Evolutionary conservation across 768 basidiomycete species (phyloP).

Genomic region (Naematelia aurantialba): DNA sequence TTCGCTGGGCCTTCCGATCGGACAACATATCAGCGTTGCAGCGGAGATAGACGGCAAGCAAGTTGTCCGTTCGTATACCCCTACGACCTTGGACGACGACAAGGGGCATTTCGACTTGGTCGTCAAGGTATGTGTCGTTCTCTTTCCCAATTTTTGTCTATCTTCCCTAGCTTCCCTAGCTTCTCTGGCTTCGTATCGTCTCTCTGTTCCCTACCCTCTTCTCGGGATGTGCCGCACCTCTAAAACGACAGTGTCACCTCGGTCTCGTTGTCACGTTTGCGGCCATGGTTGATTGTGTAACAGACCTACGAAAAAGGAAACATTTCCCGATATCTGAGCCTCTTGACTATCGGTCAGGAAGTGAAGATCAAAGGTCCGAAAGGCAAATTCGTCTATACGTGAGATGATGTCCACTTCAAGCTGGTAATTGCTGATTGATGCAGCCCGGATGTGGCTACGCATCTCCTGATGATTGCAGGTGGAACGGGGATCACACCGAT

Average conservation of each 20-base stretch:
- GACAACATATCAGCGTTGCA: conserved; percentile 89
- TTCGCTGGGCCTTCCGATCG: conserved; percentile 86
- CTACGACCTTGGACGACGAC: conserved; percentile 89
- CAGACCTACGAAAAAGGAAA: conserved; percentile 97
- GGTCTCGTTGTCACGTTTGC: too few relatives aligned
- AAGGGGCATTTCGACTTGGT: conserved; percentile 91
- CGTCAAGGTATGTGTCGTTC: conserved; percentile 85
- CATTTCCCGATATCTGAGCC: conserved; percentile 79
- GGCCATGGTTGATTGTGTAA: too few relatives aligned
- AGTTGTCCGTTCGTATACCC: conserved; percentile 88
- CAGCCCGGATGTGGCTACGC: conserved; percentile 63
- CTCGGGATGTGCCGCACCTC: too few relatives aligned
- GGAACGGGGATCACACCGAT: conserved; percentile 99
- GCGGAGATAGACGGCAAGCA: conserved; percentile 90
- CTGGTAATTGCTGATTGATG: not conserved
- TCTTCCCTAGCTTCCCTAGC: too few relatives aligned
- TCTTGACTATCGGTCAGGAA: conserved; percentile 80
- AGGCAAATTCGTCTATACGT: conserved; percentile 81
- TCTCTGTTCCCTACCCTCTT: too few relatives aligned
- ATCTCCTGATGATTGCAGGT: conserved; percentile 94
- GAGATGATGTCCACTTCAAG: conserved; percentile 13
- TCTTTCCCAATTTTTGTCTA: too few relatives aligned
- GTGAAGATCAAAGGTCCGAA: conserved; percentile 93
- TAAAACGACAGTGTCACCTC: too few relatives aligned
- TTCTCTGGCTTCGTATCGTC: too few relatives aligned